Percentiles rank a stretch among this genome's conserved stretches.
Evolutionary conservation across 768 basidiomycete genomes (phyloP).

Genomic region (Rhizopogon vesiculosus): DNA sequence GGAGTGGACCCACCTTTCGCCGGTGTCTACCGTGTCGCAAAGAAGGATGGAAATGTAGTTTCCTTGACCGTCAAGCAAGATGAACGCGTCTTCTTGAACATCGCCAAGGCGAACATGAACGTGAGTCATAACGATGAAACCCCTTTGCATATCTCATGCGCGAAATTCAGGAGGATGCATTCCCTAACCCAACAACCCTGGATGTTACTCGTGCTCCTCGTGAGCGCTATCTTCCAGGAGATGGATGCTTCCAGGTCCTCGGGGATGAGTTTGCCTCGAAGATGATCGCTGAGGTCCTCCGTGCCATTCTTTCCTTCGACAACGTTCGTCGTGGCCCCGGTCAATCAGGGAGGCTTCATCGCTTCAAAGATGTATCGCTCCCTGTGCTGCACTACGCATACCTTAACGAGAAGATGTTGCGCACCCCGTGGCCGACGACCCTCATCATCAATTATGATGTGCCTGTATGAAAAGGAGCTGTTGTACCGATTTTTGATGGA

Average conservation of each 20-base stretch:
- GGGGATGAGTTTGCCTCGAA: slow-evolving; percentile 55
- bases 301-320: slow-evolving; percentile 53
- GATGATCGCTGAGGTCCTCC: slow-evolving; percentile 58
- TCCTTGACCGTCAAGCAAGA: slow-evolving; percentile 38
- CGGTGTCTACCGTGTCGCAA: slow-evolving; percentile 57
- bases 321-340: slow-evolving; percentile 66
- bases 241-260: slow-evolving; percentile 43
- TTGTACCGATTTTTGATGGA: neutral
- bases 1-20: slow-evolving; percentile 72
- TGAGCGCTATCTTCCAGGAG: slow-evolving; percentile 44
- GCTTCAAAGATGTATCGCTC: slow-evolving; percentile 46
- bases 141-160: neutral
- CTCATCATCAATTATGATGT: slow-evolving; percentile 47
- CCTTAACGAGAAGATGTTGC: slow-evolving; percentile 43
- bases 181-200: slow-evolving; percentile 42
- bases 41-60: slow-evolving; percentile 40
- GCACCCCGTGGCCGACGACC: slow-evolving; percentile 64
- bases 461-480: slow-evolving; percentile 12
- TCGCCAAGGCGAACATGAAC: slow-evolving; percentile 50
- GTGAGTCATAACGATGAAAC: slow-evolving; percentile 35
- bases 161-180: slow-evolving; percentile 40
- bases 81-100: slow-evolving; percentile 58
- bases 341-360: slow-evolving; percentile 57
- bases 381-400: slow-evolving; percentile 52
- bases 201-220: slow-evolving; percentile 38